These are phyloP conservation scores for Nicotiana sylvestris DNA, from an alignment of 257 asterid species.

Conservation along the genomic window DNA sequence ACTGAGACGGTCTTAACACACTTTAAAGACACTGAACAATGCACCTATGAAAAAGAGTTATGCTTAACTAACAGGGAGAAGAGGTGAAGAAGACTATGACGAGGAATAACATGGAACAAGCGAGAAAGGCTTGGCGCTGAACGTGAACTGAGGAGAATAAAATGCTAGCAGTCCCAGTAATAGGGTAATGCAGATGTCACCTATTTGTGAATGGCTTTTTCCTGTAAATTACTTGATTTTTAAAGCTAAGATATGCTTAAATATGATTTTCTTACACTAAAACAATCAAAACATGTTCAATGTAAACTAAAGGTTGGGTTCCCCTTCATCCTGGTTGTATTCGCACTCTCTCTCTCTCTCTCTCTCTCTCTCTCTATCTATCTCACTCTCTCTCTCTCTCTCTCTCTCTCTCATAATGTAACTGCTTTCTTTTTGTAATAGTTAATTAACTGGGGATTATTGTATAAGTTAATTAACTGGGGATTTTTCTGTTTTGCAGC, in stretches of 20 bases:
- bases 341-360: neutral
- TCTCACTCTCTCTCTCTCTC: neutral
- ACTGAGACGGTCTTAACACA: neutral
- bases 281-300: neutral
- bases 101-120: neutral
- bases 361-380: too few relatives aligned
- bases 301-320: neutral
- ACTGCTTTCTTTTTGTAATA: neutral
- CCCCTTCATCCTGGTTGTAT: neutral
- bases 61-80: neutral
- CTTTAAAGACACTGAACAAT: neutral
- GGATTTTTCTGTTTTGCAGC: slow-evolving; percentile 23
- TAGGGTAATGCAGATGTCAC: neutral
- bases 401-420: neutral
- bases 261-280: neutral
- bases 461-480: neutral
- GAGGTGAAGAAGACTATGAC: neutral
- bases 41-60: neutral
- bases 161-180: neutral
- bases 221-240: neutral
- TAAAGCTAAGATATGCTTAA: neutral
- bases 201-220: neutral
- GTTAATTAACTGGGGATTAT: neutral
- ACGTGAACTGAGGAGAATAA: neutral
- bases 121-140: neutral